Evolutionary conservation across 768 basidiomycete species (phyloP).

Genomic region (Lentinus tigrinus): DNA sequence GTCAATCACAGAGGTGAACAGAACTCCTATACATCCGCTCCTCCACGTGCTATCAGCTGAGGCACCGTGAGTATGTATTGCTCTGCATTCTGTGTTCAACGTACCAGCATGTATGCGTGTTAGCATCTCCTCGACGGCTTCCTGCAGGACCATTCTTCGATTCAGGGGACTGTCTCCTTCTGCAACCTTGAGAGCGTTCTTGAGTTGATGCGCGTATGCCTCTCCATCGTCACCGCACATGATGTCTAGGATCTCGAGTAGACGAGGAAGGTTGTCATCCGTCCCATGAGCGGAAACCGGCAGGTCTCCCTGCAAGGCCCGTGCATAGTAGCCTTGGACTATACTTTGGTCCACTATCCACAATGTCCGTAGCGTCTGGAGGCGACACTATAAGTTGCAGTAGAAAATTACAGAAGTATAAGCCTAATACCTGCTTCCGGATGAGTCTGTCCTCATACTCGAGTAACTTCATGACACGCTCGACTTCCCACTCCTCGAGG

Average conservation of each 20-base stretch:
- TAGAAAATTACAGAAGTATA: background rate
- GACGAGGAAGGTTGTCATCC: slow-evolving; percentile 42
- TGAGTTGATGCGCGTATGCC: slow-evolving; percentile 52
- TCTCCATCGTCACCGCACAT: slow-evolving; percentile 52
- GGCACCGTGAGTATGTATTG: slow-evolving; percentile 1
- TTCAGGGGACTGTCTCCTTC: slow-evolving; percentile 34
- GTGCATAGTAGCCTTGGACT: slow-evolving; percentile 52
- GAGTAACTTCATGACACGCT: slow-evolving; percentile 65
- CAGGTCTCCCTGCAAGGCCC: slow-evolving; percentile 40
- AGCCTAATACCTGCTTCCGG: slow-evolving; percentile 53
- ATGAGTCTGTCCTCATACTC: slow-evolving; percentile 58
- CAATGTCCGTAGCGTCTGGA: slow-evolving; percentile 61
- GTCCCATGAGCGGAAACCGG: slow-evolving; percentile 33
- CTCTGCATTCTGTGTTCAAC: slow-evolving; percentile 5
- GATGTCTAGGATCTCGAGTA: slow-evolving; percentile 56
- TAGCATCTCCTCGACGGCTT: slow-evolving; percentile 56
- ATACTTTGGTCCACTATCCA: slow-evolving; percentile 57
- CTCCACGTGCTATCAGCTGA: slow-evolving; percentile 42
- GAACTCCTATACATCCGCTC: slow-evolving; percentile 27
- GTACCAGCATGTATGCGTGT: slow-evolving; percentile 50
- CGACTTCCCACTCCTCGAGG: slow-evolving; percentile 74
- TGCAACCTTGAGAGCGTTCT: slow-evolving; percentile 38
- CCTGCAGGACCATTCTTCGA: slow-evolving; percentile 48
- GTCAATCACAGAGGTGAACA: slow-evolving; percentile 44
- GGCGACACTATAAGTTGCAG: background rate